These are phyloP conservation scores for Bretschneidera sinensis DNA, from an alignment of 345 rosid genomes.

Conservation along the genomic window DNA sequence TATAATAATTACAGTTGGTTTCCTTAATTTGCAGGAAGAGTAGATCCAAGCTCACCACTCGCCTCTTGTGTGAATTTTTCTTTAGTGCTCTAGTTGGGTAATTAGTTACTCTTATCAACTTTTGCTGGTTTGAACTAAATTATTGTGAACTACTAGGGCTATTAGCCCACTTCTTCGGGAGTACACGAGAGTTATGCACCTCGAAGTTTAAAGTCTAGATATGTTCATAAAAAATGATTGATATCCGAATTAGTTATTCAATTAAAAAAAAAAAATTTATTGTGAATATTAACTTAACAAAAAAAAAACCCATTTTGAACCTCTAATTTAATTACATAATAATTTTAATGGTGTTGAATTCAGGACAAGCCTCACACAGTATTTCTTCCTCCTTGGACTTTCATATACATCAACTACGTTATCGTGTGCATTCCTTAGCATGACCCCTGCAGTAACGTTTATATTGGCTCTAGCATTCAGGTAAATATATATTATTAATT, in stretches of 20 bases:
- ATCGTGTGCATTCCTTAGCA: slow-evolving; percentile 52
- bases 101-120: slow-evolving; percentile 10
- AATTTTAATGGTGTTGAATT: not conserved
- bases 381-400: slow-evolving; percentile 62
- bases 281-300: too few relatives aligned
- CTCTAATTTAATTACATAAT: not conserved
- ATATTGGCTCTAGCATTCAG: slow-evolving; percentile 56
- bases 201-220: too few relatives aligned
- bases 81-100: slow-evolving; percentile 68
- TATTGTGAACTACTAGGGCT: too few relatives aligned
- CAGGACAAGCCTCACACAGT: slow-evolving; percentile 71
- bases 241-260: too few relatives aligned
- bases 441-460: slow-evolving; percentile 63
- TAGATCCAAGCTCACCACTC: slow-evolving; percentile 48
- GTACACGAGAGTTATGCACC: too few relatives aligned
- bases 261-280: too few relatives aligned
- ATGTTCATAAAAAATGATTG: too few relatives aligned
- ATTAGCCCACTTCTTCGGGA: too few relatives aligned
- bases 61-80: slow-evolving; percentile 47
- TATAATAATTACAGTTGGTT: too few relatives aligned
- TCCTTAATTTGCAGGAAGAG: slow-evolving; percentile 58
- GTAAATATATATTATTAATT: slow-evolving; percentile 17
- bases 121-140: not conserved
- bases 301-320: too few relatives aligned
- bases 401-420: slow-evolving; percentile 67